Conservation (phyloP, 176 grass and related monocot species). For the Eremochloa ophiuroides region DNA sequence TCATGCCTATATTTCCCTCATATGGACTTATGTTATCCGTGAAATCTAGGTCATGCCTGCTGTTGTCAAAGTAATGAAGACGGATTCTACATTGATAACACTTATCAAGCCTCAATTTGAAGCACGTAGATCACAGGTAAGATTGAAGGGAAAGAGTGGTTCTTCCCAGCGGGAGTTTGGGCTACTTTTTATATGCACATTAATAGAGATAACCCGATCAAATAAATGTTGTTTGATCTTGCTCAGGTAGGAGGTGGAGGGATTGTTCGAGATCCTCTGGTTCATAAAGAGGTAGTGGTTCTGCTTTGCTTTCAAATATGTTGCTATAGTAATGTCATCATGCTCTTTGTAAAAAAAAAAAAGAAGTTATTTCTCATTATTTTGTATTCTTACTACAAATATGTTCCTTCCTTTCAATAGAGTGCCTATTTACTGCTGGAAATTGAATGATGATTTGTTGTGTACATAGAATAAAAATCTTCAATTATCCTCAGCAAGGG, state of each 20-base stretch:
- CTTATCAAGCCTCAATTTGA: conserved; percentile 97
- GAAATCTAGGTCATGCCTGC: conserved; percentile 85
- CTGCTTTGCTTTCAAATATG: not conserved
- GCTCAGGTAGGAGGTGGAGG: conserved; percentile 84
- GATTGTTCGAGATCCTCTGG: conserved; percentile 83
- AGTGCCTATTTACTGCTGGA: not conserved
- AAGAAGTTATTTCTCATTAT: not conserved
- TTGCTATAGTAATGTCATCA: not conserved
- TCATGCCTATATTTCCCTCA: not conserved
- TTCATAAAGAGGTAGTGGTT: conserved; percentile 82
- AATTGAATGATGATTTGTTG: not conserved
- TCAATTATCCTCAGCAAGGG: not conserved
- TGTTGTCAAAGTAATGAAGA: conserved; percentile 91
- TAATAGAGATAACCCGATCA: not conserved
- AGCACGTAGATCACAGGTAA: conserved; percentile 75
- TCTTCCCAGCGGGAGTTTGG: not conserved
- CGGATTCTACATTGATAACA: conserved; percentile 70
- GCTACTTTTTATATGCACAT: not conserved
- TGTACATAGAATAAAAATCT: not conserved
- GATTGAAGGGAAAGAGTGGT: not conserved
- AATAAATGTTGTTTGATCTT: conserved; percentile 4
- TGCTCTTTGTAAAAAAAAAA: not conserved
- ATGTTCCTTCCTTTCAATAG: not conserved
- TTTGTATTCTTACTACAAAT: not conserved
- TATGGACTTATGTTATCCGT: not conserved